Conservation (phyloP, 176 grass and related monocot genomes). For the Rhynchospora pubera region DNA sequence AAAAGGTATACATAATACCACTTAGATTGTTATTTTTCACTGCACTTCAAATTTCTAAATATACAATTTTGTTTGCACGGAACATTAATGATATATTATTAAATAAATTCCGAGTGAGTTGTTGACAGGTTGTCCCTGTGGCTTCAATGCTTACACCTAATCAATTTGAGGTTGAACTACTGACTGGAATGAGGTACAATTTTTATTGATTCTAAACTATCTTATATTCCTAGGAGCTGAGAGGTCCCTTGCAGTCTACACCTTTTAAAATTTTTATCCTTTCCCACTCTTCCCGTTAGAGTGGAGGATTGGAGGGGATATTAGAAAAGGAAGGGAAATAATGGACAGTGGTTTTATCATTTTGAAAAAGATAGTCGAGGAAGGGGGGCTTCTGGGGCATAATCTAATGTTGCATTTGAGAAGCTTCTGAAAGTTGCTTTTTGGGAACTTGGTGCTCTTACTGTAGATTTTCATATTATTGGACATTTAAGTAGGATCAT, state of each 20-base stretch:
- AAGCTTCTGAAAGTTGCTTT: background rate
- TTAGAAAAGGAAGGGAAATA: background rate
- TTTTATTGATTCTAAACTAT: background rate
- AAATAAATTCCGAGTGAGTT: slow-evolving; percentile 25
- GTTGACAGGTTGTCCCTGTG: slow-evolving; percentile 81
- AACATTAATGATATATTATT: slow-evolving; percentile 5
- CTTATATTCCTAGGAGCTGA: background rate
- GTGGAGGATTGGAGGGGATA: background rate
- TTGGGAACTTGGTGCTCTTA: background rate
- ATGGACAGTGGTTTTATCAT: background rate
- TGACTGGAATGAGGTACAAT: slow-evolving; percentile 82
- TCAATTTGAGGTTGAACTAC: slow-evolving; percentile 91
- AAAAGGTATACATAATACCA: slow-evolving; percentile 44
- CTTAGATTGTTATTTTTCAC: slow-evolving; percentile 10
- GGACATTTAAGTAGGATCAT: background rate
- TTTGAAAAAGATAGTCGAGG: background rate
- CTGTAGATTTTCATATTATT: background rate
- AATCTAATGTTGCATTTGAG: background rate
- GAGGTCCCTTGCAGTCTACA: background rate
- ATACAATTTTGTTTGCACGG: background rate
- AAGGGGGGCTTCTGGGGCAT: background rate
- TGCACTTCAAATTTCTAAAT: background rate
- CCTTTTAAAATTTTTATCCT: background rate
- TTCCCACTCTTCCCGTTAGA: background rate
- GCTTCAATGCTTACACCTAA: slow-evolving; percentile 96